Evolutionary conservation across 1,284 basidiomycete species (phyloP).

Genomic region (Trametes hirsuta): DNA sequence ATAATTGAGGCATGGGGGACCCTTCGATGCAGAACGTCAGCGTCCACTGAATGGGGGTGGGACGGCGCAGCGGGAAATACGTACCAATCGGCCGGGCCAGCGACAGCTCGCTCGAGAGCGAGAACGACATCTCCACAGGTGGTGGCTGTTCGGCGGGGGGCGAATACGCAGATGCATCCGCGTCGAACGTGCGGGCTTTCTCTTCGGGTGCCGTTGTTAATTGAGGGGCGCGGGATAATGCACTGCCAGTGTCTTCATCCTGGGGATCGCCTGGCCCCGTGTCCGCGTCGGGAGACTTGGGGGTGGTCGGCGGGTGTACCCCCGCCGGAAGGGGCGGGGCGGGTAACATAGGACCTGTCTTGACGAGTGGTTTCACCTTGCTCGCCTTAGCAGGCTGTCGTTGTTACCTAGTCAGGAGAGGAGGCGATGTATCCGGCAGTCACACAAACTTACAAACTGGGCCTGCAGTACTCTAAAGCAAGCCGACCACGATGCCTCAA

Average conservation of each 20-base stretch:
- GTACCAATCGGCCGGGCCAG: conserved; percentile 3
- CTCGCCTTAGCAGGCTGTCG: conserved; percentile 11
- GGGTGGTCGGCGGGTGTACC: neutral
- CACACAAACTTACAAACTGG: conserved; percentile 29
- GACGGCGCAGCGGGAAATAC: neutral
- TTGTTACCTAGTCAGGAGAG: neutral
- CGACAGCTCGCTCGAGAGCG: conserved; percentile 15
- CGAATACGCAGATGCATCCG: conserved; percentile 9
- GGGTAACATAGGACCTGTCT: neutral
- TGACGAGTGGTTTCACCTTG: conserved; percentile 6
- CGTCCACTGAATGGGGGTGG: neutral
- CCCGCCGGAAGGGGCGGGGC: neutral
- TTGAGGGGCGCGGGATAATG: conserved; percentile 8
- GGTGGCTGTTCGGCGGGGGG: neutral
- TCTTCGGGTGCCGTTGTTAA: neutral
- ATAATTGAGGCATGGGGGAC: neutral
- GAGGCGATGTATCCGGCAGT: neutral
- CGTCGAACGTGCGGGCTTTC: conserved; percentile 4
- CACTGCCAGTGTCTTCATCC: conserved; percentile 22
- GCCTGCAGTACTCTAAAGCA: conserved; percentile 34
- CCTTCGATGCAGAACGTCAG: conserved; percentile 6
- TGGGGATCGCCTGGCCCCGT: conserved; percentile 3
- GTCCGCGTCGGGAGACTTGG: neutral
- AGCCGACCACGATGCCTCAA: conserved; percentile 36
- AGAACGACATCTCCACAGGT: conserved; percentile 1